Percentiles rank a stretch among this genome's conserved stretches.
Conservation (phyloP, 202 grass and related monocot genomes). For the Schoenoplectus triqueter region DNA sequence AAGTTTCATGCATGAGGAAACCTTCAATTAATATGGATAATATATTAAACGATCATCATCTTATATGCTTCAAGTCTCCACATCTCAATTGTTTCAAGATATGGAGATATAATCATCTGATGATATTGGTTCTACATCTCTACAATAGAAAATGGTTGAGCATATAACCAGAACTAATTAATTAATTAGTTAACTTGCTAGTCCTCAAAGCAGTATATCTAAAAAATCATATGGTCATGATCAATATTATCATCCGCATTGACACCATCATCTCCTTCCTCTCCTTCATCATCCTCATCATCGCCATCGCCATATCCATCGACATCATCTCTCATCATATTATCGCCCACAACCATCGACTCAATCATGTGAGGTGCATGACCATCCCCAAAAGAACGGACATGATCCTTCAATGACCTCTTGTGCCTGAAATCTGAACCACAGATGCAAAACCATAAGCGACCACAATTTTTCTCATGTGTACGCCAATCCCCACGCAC, state of each 20-base stretch:
- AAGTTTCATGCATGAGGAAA: conserved; percentile 15
- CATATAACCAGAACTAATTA: conserved; percentile 12
- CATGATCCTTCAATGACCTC: conserved; percentile 78
- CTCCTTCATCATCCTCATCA: conserved; percentile 36
- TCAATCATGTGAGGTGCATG: conserved; percentile 89
- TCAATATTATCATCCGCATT: conserved; percentile 25
- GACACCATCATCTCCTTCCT: conserved; percentile 33
- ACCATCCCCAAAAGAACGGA: conserved; percentile 68
- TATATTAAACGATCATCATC: conserved; percentile 10
- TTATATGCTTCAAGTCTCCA: background rate
- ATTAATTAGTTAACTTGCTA: conserved; percentile 9
- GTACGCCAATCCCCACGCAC: conserved; percentile 89
- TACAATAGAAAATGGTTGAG: conserved; percentile 1
- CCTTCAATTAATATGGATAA: background rate
- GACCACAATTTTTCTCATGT: conserved; percentile 86
- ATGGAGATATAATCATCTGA: background rate
- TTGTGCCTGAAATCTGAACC: conserved; percentile 94
- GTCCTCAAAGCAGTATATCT: conserved; percentile 20
- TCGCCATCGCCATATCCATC: conserved; percentile 43
- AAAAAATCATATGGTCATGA: conserved; percentile 41
- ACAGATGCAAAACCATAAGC: conserved; percentile 84
- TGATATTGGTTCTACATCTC: conserved; percentile 3
- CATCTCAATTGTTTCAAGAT: conserved; percentile 22
- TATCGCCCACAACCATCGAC: conserved; percentile 44
- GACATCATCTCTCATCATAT: conserved; percentile 48